Conservation (phyloP, 805 yeast species). For the Metschnikowia peoriensis region DNA sequence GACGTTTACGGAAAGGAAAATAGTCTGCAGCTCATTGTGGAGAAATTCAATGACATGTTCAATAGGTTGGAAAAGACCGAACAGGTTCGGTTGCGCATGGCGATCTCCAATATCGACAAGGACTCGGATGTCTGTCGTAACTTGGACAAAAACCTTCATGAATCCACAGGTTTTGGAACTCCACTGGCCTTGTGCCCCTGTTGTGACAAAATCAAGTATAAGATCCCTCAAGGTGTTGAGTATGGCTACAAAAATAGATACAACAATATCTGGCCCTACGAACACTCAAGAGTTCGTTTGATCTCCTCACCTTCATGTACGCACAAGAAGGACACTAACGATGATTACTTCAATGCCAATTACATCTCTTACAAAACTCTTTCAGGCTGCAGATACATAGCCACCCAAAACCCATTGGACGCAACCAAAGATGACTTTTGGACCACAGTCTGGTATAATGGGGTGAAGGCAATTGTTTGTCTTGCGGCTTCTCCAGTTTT, state of each 20-base stretch:
- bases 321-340: constrained; percentile 17
- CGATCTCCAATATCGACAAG: constrained; percentile 23
- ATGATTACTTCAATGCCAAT: constrained; percentile 48
- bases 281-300: constrained; percentile 76
- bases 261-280: constrained; percentile 84
- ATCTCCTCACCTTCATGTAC: constrained; percentile 20
- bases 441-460: constrained; percentile 36
- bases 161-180: constrained; percentile 29
- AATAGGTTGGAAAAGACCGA: constrained; percentile 39
- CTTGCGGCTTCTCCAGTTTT: constrained; percentile 28
- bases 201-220: constrained; percentile 40
- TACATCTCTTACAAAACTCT: constrained; percentile 33
- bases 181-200: constrained; percentile 43
- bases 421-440: constrained; percentile 45
- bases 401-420: constrained; percentile 45
- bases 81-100: constrained; percentile 34
- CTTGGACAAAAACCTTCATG: constrained; percentile 8
- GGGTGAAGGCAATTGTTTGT: constrained; percentile 36
- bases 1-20: constrained; percentile 15
- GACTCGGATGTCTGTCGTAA: constrained; percentile 10
- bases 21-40: constrained; percentile 22
- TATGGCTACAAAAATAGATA: constrained; percentile 80
- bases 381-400: constrained; percentile 34
- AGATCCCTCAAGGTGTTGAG: constrained; percentile 64
- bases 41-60: constrained; percentile 30